A percentile compares a stretch with the other conserved stretches of the same genome.
Conservation (phyloP, 345 rosid species). For the Arabidopsis arenosa region DNA sequence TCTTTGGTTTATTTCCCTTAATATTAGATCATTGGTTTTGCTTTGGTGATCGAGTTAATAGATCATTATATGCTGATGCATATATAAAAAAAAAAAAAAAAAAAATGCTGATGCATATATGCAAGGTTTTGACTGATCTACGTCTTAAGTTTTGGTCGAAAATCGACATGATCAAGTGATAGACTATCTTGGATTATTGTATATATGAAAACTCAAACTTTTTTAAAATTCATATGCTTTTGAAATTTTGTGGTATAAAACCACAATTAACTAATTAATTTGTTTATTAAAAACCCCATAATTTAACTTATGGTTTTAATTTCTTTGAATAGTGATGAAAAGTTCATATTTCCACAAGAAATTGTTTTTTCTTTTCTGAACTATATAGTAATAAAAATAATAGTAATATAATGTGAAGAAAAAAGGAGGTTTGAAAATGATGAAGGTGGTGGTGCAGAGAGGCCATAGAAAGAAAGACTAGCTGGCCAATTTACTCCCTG, state of each 20-base stretch:
- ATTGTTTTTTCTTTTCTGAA: background rate
- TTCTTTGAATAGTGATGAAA: background rate
- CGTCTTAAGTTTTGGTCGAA: background rate
- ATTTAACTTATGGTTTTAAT: no score
- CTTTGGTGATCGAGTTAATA: no score
- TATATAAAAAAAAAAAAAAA: no score
- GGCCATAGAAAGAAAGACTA: conserved; percentile 40
- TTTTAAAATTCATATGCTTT: background rate
- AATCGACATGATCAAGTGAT: background rate
- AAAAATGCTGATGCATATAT: background rate
- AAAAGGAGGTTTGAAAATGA: conserved; percentile 34
- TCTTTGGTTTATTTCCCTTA: background rate
- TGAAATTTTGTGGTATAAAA: background rate
- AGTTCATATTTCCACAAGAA: background rate
- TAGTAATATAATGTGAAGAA: background rate
- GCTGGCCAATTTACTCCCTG: conserved; percentile 50
- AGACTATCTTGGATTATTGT: background rate
- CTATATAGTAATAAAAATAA: background rate
- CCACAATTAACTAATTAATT: no score
- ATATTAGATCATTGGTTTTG: background rate
- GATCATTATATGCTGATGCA: background rate
- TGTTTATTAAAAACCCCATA: no score
- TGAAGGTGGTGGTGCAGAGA: conserved; percentile 38
- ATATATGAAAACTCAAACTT: background rate
- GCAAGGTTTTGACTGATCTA: background rate